Evolutionary conservation across 768 basidiomycete species (phyloP).

Genomic region (Imleria badia): DNA sequence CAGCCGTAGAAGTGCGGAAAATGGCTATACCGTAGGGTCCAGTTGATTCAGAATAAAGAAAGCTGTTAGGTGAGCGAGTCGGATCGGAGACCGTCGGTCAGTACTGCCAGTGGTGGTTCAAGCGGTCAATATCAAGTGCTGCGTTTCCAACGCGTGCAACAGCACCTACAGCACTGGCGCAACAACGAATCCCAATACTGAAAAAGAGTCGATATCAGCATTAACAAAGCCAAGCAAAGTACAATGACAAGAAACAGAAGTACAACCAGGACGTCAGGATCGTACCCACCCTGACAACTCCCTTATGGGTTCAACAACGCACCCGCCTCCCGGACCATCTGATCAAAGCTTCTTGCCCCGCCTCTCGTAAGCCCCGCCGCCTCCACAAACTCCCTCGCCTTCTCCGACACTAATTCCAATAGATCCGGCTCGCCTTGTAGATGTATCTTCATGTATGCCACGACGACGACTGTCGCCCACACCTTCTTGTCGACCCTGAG

Average conservation of each 20-base stretch:
- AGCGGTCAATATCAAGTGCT: too few relatives aligned
- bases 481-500: conserved; percentile 33
- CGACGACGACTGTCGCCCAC: conserved; percentile 51
- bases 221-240: too few relatives aligned
- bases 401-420: conserved; percentile 41
- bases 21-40: too few relatives aligned
- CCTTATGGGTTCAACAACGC: conserved; percentile 1
- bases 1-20: too few relatives aligned
- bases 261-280: background rate
- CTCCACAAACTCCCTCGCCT: conserved; percentile 41
- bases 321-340: conserved; percentile 18
- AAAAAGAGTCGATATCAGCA: too few relatives aligned
- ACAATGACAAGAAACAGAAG: background rate
- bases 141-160: too few relatives aligned
- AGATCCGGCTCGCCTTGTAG: conserved; percentile 40
- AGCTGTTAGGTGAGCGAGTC: too few relatives aligned
- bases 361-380: background rate
- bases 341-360: conserved; percentile 12
- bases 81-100: too few relatives aligned
- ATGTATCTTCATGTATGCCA: conserved; percentile 44
- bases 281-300: background rate
- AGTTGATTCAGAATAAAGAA: too few relatives aligned
- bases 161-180: too few relatives aligned
- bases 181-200: too few relatives aligned
- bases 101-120: too few relatives aligned